Base-by-base conservation (phyloP, 2,329 filamentous ascomycete species). In the Aciculosporium take region DNA sequence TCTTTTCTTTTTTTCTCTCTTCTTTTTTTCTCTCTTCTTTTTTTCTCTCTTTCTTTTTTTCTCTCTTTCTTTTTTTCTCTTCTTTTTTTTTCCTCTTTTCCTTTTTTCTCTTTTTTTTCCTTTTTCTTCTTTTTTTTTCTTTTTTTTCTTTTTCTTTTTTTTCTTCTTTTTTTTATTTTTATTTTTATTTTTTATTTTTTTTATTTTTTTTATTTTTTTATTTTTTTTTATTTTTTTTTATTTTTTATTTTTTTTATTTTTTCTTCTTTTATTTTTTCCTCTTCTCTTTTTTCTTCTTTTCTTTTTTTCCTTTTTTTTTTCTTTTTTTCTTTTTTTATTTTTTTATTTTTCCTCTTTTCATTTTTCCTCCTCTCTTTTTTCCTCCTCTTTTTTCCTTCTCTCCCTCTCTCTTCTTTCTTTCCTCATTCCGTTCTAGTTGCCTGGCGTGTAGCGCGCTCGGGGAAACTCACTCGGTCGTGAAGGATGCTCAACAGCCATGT, bases 401-500 rank as follows among this genome's bases (percentile, higher is more conserved):
- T n/a, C 9, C 9, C n/a, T 31, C 6, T 3, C 10, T 9, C 9
- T 9, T 25, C 24, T 9, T 9, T 10, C 8, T 17, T n/a, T n/a
- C 7, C 21, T 21, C 10, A n/a, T n/a, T n/a, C 18, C 18, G 12
- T 21, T 34, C 20, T 2, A n/a, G 36, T n/a, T 25, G 9, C 8
- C 18, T 9, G 6, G 20, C 6, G 12, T 13, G n/a, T n/a, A 13
- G 20, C 4, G 7, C 2, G 20, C 2, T 15, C n/a, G n/a, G 8
- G 23, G 20, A 31, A 21, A 58, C 66, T 51, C 59, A 77, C 76
- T 69, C 56, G 73, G 74, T 56, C 70, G 74, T 43, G 74, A 70
- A 33, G 69, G 70, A 49, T 80, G 76, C 60, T 98, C 91, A 28
- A 98, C 84, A 10, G 88, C 86, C 91, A 98, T 98, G 61, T 98